Evolutionary conservation across 495 filamentous ascomycete species (phyloP), one percentile per base, ranked within the genome.

Genomic region (Pyrenula massariospora): DNA sequence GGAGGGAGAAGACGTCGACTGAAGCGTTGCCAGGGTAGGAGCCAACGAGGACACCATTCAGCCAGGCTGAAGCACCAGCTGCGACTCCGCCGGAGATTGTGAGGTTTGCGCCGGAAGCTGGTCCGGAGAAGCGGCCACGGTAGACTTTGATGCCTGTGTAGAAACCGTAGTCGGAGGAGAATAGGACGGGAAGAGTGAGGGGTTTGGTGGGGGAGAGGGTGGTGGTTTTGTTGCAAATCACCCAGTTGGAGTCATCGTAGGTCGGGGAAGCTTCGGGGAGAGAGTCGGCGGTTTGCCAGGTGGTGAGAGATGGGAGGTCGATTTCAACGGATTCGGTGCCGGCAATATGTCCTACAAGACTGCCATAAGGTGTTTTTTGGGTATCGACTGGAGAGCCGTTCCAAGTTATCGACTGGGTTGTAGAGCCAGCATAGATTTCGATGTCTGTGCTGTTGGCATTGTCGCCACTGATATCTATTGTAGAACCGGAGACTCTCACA

Each of bases 161-260:
- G 64, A 79, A 91, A n/a, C 86, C 84, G 59, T 91, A 89, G 64
- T 91, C 87, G 25, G 75, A 77, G 0, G 75, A 73, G 60, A 84
- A 88, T 1, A 73, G 67, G 0, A 68, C 63, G 0, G 70, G 69
- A 2, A 88, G 76, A 1, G 77, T 80, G 2, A 73, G 73, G 0
- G 83, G 81, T 0, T 81, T 81, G 1, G 71, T 66, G 0, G 80
- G 68, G 63, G 87, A 87, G 56, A 79, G 77, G 0, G 82, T 78
- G 10, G 64, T 75, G 1, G 64, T 73, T 20, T 80, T 73, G 62
- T 81, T 69, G 31, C 84, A 84, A 10, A 58, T 47, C 0, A 74
- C 76, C 87, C 87, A 90, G 12, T 63, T 59, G 12, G 75, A 78
- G 63, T 90, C 87, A 54, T 84, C 76, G 61, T 87, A 89, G 22